Percentiles rank a stretch among this genome's conserved stretches.
These are phyloP conservation scores for Rutstroemia sp. DNA, from an alignment of 2,329 filamentous ascomycete genomes.

Conservation along the genomic window DNA sequence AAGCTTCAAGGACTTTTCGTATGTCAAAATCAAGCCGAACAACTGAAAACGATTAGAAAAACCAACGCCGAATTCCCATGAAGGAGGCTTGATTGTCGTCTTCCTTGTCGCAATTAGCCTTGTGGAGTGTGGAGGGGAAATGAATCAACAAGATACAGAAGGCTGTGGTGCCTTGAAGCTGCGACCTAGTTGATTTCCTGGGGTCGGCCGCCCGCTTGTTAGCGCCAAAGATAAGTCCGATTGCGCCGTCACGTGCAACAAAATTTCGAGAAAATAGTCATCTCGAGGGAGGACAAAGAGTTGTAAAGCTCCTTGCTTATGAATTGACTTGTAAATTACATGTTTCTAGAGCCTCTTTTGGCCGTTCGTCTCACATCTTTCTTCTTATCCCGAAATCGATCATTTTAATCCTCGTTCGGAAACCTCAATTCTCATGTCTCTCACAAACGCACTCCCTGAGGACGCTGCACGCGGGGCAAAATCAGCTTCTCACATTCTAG, in stretches of 20 bases:
- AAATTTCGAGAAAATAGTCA: neutral
- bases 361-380: no score
- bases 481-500: conserved; percentile 72
- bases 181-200: neutral
- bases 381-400: no score
- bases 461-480: conserved; percentile 75
- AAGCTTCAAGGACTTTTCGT: no score
- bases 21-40: no score
- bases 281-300: neutral
- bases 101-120: neutral
- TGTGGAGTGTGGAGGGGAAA: neutral
- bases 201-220: neutral
- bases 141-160: neutral
- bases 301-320: neutral
- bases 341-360: no score
- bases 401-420: neutral
- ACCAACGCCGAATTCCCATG: no score
- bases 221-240: neutral
- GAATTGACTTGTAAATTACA: neutral
- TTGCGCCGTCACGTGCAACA: neutral
- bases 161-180: conserved; percentile 5
- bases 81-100: neutral
- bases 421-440: conserved; percentile 57
- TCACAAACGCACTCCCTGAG: conserved; percentile 75
- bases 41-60: no score